Evolutionary conservation across 805 yeast genomes (phyloP).

Genomic region (Spathaspora sp.): DNA sequence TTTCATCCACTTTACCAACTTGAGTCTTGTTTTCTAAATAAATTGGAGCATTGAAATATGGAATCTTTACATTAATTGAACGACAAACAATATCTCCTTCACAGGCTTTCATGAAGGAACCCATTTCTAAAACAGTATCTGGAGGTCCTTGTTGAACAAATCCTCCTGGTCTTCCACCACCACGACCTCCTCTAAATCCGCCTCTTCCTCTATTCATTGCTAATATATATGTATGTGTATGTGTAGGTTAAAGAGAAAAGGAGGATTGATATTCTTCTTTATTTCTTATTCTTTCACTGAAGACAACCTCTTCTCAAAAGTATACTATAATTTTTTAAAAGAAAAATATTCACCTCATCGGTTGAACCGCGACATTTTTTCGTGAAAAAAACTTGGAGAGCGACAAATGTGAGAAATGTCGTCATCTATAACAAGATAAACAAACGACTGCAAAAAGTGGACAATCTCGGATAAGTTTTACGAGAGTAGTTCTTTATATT

Average conservation of each 20-base stretch:
- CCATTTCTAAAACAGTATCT: conserved; percentile 92
- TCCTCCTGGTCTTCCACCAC: conserved; percentile 72
- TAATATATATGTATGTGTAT: neutral
- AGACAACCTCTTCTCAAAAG: neutral
- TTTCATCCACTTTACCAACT: conserved; percentile 97
- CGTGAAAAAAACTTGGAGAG: neutral
- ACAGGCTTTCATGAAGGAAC: conserved; percentile 84
- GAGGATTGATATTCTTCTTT: neutral
- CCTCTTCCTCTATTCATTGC: conserved; percentile 70
- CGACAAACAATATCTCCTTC: conserved; percentile 98
- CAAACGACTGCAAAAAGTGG: too few species aligned
- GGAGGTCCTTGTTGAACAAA: conserved; percentile 90
- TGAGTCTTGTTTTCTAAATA: conserved; percentile 93
- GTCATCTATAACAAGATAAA: neutral
- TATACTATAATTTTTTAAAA: neutral
- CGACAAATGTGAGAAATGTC: neutral
- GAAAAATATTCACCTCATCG: neutral
- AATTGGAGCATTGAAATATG: conserved; percentile 98
- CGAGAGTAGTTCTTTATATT: too few species aligned
- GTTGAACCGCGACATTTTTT: neutral
- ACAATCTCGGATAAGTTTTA: too few species aligned
- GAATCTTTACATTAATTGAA: conserved; percentile 89
- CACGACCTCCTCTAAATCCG: conserved; percentile 64
- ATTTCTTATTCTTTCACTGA: neutral
- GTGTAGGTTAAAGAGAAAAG: neutral